Evolutionary conservation across 2,329 filamentous ascomycete species (phyloP).

Genomic region (Clarireedia sp.): DNA sequence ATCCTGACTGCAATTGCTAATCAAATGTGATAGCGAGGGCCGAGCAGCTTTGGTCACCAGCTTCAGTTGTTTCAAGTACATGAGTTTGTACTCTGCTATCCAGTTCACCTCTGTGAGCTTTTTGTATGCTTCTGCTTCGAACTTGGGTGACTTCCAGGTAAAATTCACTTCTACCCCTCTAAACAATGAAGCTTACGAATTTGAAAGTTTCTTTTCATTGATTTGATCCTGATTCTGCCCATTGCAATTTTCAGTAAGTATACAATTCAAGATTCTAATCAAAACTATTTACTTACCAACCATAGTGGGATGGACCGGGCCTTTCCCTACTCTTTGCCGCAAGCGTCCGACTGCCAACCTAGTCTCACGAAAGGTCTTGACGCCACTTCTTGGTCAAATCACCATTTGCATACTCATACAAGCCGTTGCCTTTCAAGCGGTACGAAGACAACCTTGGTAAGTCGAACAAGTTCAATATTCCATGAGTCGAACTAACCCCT

Average conservation of each 20-base stretch:
- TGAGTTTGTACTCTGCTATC: constrained; percentile 98
- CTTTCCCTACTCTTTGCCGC: constrained; percentile 65
- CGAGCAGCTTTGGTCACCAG: constrained; percentile 93
- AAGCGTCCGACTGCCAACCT: constrained; percentile 90
- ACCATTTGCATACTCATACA: constrained; percentile 71
- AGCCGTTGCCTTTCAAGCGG: constrained; percentile 61
- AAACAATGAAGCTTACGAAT: constrained; percentile 5
- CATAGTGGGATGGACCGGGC: constrained; percentile 85
- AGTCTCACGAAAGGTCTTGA: constrained; percentile 86
- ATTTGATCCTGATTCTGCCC: constrained; percentile 82
- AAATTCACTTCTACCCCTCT: neutral
- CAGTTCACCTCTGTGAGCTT: constrained; percentile 98
- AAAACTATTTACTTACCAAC: constrained; percentile 41
- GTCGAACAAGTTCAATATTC: constrained; percentile 14
- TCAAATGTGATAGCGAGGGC: constrained; percentile 54
- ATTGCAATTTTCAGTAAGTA: constrained; percentile 84
- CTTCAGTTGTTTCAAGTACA: constrained; percentile 99
- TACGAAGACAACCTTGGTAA: constrained; percentile 73
- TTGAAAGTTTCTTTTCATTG: constrained; percentile 78
- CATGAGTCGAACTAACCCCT: neutral
- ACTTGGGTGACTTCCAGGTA: constrained; percentile 90
- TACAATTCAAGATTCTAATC: neutral
- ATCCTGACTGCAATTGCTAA: constrained; percentile 10
- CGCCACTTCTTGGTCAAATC: constrained; percentile 84
- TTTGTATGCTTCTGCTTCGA: constrained; percentile 86